Percentiles rank a stretch among this genome's conserved stretches.
Evolutionary conservation across 306 rosid genomes (phyloP).

Genomic region (Corylus heterophylla): DNA sequence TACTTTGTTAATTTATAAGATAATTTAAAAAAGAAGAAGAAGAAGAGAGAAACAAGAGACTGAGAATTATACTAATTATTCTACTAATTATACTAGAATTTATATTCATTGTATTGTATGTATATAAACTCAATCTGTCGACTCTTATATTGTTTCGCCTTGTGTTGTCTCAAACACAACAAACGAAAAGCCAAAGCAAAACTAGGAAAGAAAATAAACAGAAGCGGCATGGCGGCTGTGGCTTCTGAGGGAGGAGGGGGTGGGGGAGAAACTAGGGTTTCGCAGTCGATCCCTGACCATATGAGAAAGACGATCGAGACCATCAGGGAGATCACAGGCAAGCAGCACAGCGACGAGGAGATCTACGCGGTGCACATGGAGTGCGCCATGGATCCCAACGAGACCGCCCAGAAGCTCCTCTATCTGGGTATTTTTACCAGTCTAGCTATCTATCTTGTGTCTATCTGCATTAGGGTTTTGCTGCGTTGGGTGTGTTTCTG

Average conservation of each 20-base stretch:
- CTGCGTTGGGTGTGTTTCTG: conserved; percentile 6
- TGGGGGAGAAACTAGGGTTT: conserved; percentile 69
- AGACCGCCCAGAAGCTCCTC: conserved; percentile 76
- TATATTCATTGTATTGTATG: too few species aligned
- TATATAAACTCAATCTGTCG: not conserved
- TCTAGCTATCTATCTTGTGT: not conserved
- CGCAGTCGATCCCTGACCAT: conserved; percentile 72
- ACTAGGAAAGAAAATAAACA: not conserved
- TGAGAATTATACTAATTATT: too few species aligned
- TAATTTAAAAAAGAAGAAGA: too few species aligned
- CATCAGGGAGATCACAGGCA: conserved; percentile 80
- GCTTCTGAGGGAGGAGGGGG: conserved; percentile 34
- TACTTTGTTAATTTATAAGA: too few species aligned
- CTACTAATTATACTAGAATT: too few species aligned
- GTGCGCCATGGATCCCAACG: conserved; percentile 87
- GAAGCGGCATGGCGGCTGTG: not conserved
- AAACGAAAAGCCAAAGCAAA: not conserved
- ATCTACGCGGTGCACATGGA: conserved; percentile 71
- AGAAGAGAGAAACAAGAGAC: too few species aligned
- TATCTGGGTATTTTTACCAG: conserved; percentile 35
- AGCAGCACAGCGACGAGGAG: conserved; percentile 84
- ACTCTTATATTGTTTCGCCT: not conserved
- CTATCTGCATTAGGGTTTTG: conserved; percentile 17
- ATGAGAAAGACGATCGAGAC: conserved; percentile 52
- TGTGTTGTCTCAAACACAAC: conserved; percentile 1